A percentile compares a stretch with the other conserved stretches of the same genome.
phyloP scores from a whole-genome alignment of 2,329 filamentous ascomycete genomes.

The Pestalotiopsis sp. region DNA sequence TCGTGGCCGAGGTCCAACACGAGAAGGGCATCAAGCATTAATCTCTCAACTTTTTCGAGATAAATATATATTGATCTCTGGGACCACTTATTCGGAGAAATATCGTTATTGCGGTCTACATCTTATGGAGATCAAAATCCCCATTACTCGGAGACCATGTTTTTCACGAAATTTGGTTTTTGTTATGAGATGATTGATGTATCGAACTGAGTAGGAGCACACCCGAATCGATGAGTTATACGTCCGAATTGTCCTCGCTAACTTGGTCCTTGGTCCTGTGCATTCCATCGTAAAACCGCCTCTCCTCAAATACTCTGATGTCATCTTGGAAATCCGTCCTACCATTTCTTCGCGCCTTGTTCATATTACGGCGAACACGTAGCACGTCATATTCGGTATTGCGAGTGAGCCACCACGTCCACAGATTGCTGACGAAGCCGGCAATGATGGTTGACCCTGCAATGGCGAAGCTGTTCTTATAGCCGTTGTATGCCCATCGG shows the following conservation, averaged over 20 bases:
- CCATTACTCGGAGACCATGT: too few species aligned
- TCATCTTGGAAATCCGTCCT: conserved; percentile 34
- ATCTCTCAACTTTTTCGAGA: background rate
- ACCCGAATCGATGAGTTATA: background rate
- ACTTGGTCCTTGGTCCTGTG: background rate
- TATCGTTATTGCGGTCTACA: too few species aligned
- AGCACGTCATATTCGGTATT: conserved; percentile 29
- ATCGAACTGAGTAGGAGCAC: background rate
- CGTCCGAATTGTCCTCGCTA: background rate
- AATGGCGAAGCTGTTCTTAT: conserved; percentile 33
- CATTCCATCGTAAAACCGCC: conserved; percentile 3
- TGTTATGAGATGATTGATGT: too few species aligned
- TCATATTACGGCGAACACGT: conserved; percentile 20
- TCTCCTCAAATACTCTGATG: conserved; percentile 22
- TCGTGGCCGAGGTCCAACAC: conserved; percentile 10
- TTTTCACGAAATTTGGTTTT: too few species aligned
- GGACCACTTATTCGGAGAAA: too few species aligned
- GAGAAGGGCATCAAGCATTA: conserved; percentile 3
- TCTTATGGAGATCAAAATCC: too few species aligned
- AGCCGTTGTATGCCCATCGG: conserved; percentile 43
- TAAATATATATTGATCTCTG: background rate
- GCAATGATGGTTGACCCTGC: conserved; percentile 24
- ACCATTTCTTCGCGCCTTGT: conserved; percentile 20
- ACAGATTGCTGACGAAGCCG: conserved; percentile 26
- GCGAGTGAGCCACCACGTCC: conserved; percentile 29